Percentiles rank a stretch among this genome's conserved stretches.
phyloP scores from a whole-genome alignment of 495 filamentous ascomycete genomes.

The Pyrenula massariospora region DNA sequence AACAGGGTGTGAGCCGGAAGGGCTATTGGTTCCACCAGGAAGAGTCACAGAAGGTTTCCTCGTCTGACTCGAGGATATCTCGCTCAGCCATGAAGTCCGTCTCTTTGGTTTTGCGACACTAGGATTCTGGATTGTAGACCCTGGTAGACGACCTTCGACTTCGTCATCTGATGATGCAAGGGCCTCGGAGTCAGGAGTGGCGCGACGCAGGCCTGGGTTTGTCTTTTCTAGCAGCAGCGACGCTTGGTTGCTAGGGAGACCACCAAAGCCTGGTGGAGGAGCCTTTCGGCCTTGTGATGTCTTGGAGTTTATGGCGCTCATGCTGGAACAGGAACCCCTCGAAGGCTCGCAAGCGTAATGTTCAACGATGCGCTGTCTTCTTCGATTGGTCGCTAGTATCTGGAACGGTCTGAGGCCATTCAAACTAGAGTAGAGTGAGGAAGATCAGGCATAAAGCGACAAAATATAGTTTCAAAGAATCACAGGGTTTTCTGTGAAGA shows the following conservation, averaged over 20 bases:
- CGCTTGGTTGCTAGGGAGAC: slow-evolving; percentile 26
- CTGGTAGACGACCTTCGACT: slow-evolving; percentile 31
- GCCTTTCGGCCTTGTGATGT: background rate
- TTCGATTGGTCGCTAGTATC: too few relatives aligned
- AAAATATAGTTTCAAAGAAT: too few relatives aligned
- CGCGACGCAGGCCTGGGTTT: slow-evolving; percentile 53
- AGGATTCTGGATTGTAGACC: slow-evolving; percentile 20
- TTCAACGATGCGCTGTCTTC: too few relatives aligned
- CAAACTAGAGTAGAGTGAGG: too few relatives aligned
- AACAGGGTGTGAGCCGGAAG: slow-evolving; percentile 62
- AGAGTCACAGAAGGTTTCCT: slow-evolving; percentile 37
- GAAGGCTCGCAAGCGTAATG: too few relatives aligned
- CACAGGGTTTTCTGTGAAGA: too few relatives aligned
- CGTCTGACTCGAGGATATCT: slow-evolving; percentile 27
- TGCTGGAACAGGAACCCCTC: too few relatives aligned
- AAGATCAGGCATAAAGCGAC: too few relatives aligned
- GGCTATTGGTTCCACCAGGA: slow-evolving; percentile 47
- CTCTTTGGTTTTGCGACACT: slow-evolving; percentile 29
- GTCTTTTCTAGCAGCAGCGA: slow-evolving; percentile 61
- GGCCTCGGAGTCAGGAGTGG: slow-evolving; percentile 87
- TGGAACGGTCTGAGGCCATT: too few relatives aligned
- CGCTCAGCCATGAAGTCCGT: slow-evolving; percentile 44
- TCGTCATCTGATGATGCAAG: slow-evolving; percentile 91
- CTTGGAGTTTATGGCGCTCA: background rate
- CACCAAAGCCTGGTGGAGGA: background rate